Conservation (phyloP, 2,329 filamentous ascomycete species). For the Cladorrhinum sp. region DNA sequence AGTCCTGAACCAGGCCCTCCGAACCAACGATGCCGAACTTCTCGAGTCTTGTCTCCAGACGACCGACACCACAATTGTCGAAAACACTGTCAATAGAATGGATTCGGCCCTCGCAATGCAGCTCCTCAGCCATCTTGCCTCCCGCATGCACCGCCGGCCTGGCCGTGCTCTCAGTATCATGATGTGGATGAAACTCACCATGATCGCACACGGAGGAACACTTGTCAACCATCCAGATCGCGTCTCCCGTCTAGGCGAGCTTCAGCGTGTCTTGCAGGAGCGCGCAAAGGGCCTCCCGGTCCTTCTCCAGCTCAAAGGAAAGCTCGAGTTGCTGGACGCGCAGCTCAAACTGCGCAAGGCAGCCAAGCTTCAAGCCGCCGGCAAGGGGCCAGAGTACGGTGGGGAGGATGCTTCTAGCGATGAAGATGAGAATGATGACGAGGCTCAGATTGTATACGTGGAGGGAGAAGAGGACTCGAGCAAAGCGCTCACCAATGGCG, state of each 20-base stretch:
- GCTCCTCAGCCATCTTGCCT: slow-evolving; percentile 79
- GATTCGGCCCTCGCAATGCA: slow-evolving; percentile 78
- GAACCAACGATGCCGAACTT: slow-evolving; percentile 84
- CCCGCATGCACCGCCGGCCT: slow-evolving; percentile 80
- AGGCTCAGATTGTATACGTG: slow-evolving; percentile 79
- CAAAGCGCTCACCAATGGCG: slow-evolving; percentile 35
- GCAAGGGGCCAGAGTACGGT: slow-evolving; percentile 38
- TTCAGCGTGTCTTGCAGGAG: slow-evolving; percentile 86
- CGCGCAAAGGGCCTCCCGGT: slow-evolving; percentile 78
- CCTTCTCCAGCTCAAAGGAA: slow-evolving; percentile 85
- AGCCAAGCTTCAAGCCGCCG: slow-evolving; percentile 32
- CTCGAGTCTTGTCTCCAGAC: slow-evolving; percentile 90
- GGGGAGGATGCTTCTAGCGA: slow-evolving; percentile 53
- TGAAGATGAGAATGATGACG: slow-evolving; percentile 57
- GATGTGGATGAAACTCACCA: slow-evolving; percentile 93
- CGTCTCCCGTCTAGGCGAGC: slow-evolving; percentile 69
- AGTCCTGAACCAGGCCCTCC: slow-evolving; percentile 88
- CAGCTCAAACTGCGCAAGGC: slow-evolving; percentile 75
- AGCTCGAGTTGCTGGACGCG: slow-evolving; percentile 88
- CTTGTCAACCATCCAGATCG: slow-evolving; percentile 83
- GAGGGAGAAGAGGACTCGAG: slow-evolving; percentile 66
- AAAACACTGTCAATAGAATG: slow-evolving; percentile 84
- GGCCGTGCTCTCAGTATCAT: slow-evolving; percentile 87
- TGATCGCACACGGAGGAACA: slow-evolving; percentile 88
- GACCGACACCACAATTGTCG: slow-evolving; percentile 71